A percentile compares a stretch with the other conserved stretches of the same genome.
phyloP scores from a whole-genome alignment of 73 alveolate species.

The Stentor coeruleus region DNA sequence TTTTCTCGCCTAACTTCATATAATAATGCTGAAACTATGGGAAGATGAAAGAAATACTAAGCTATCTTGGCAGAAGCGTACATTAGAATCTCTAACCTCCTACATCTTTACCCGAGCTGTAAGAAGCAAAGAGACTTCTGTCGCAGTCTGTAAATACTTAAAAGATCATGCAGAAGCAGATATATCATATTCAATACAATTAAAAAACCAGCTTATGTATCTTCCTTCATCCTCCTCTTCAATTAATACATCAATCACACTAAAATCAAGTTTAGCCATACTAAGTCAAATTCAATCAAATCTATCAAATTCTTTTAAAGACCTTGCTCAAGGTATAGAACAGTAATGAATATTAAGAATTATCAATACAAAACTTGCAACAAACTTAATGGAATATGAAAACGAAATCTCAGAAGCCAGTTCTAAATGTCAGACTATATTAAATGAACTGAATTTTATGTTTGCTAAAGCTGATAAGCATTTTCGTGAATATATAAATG shows the following conservation, averaged over 20 bases:
- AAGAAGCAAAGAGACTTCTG: neutral
- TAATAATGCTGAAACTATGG: neutral
- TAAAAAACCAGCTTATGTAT: neutral
- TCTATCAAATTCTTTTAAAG: neutral
- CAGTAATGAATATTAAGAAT: neutral
- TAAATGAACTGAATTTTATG: too few species aligned
- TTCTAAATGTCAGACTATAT: too few species aligned
- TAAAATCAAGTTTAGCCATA: neutral
- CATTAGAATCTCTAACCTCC: neutral
- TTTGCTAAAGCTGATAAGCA: neutral
- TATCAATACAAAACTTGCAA: neutral
- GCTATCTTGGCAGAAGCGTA: neutral
- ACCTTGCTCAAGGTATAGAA: neutral
- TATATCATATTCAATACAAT: neutral
- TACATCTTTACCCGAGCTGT: neutral
- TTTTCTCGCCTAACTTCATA: too few species aligned
- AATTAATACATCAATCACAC: neutral
- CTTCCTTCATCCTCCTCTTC: neutral
- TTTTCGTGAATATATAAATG: neutral
- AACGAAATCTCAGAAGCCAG: neutral
- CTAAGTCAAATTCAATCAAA: neutral
- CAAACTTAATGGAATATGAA: neutral
- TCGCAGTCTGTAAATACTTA: neutral
- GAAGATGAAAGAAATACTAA: neutral
- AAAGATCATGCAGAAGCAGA: neutral